These are phyloP conservation scores for Russula sp. DNA, from an alignment of 768 basidiomycete species.

Conservation along the genomic window DNA sequence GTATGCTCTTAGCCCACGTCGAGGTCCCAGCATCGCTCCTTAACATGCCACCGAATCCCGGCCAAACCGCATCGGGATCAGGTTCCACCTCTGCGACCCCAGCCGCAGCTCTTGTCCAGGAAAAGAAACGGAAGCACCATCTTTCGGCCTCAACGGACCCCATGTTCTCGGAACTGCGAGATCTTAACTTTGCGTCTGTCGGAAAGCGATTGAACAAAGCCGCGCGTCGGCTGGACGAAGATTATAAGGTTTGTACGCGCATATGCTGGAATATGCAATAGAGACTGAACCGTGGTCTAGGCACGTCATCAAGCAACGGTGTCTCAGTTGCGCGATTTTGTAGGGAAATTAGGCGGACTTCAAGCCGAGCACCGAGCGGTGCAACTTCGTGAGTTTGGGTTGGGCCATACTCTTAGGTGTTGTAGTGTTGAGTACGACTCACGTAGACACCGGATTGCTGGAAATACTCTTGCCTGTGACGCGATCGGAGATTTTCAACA, in stretches of 20 bases:
- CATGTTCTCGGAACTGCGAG: slow-evolving; percentile 78
- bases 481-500: slow-evolving; percentile 83
- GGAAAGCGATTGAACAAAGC: slow-evolving; percentile 77
- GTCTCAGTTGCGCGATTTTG: slow-evolving; percentile 89
- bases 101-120: slow-evolving; percentile 57
- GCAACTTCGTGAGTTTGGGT: slow-evolving; percentile 71
- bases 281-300: slow-evolving; percentile 39
- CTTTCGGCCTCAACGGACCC: slow-evolving; percentile 76
- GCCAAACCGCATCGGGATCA: slow-evolving; percentile 39
- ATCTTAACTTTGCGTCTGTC: slow-evolving; percentile 89
- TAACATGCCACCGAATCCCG: slow-evolving; percentile 48
- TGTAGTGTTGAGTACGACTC: slow-evolving; percentile 10
- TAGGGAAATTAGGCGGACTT: slow-evolving; percentile 89
- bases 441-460: slow-evolving; percentile 86
- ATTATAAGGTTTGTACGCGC: slow-evolving; percentile 68
- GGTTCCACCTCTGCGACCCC: slow-evolving; percentile 44
- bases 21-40: slow-evolving; percentile 75
- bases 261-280: slow-evolving; percentile 5
- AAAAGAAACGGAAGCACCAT: slow-evolving; percentile 87
- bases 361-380: slow-evolving; percentile 90
- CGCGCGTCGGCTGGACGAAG: slow-evolving; percentile 83
- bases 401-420: not conserved
- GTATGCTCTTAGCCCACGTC: slow-evolving; percentile 55
- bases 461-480: slow-evolving; percentile 87
- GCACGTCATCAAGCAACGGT: slow-evolving; percentile 85